phyloP scores from a whole-genome alignment of 1,139 yeast genomes.

The Geotrichum phurueaensis region DNA sequence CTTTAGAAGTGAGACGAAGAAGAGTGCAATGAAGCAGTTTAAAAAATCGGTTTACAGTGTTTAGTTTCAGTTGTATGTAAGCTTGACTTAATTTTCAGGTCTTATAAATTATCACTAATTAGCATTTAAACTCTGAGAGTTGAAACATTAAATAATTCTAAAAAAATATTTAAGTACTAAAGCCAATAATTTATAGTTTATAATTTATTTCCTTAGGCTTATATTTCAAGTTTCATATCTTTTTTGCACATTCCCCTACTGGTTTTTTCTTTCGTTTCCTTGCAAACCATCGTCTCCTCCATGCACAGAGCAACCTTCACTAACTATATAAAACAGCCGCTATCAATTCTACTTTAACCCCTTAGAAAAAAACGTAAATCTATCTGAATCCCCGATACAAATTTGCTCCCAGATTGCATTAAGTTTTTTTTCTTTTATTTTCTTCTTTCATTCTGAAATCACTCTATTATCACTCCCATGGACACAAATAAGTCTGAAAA shows the following conservation, averaged over 20 bases:
- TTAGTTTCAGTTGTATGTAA: no score
- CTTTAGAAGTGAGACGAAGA: no score
- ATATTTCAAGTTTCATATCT: not conserved
- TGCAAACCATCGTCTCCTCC: not conserved
- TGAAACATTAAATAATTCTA: no score
- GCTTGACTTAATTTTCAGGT: no score
- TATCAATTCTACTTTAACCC: not conserved
- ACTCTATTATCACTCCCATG: not conserved
- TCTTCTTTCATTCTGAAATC: not conserved
- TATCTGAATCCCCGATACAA: not conserved
- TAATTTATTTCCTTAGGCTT: no score
- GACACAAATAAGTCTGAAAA: conserved; percentile 6
- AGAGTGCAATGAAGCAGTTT: no score
- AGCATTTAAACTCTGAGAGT: no score
- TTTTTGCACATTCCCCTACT: not conserved
- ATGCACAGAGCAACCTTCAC: not conserved
- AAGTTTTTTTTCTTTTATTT: not conserved
- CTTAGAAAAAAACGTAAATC: not conserved
- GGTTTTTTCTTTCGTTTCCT: not conserved
- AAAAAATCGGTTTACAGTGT: no score
- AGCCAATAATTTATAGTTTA: not conserved
- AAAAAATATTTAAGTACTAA: no score
- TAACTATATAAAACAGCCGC: not conserved
- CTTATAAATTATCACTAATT: no score
- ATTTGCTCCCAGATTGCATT: not conserved